Conservation (phyloP, 345 rosid species). For the Luvunga scandens region DNA sequence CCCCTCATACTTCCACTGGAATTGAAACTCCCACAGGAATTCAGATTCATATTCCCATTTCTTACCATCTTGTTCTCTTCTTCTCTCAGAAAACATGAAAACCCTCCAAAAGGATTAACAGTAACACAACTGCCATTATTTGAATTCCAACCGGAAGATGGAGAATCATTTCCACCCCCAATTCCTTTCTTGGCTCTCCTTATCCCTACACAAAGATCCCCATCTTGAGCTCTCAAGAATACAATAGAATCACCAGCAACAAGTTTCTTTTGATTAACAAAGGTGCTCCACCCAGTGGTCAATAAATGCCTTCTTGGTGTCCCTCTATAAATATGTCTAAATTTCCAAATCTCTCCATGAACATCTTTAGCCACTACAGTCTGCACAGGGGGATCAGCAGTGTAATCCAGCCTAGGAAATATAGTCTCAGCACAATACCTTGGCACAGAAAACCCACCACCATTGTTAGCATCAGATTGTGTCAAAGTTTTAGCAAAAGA, state of each 20-base stretch:
- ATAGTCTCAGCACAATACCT: slow-evolving; percentile 96
- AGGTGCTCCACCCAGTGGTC: slow-evolving; percentile 97
- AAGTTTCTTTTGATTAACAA: slow-evolving; percentile 90
- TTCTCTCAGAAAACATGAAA: slow-evolving; percentile 60
- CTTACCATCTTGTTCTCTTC: slow-evolving; percentile 49
- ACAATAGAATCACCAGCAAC: slow-evolving; percentile 94
- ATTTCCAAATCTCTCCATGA: slow-evolving; percentile 88
- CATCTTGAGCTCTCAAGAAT: slow-evolving; percentile 76
- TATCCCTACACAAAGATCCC: slow-evolving; percentile 82
- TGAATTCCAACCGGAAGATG: slow-evolving; percentile 40
- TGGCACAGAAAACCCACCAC: slow-evolving; percentile 97
- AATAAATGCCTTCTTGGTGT: slow-evolving; percentile 89
- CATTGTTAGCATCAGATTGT: slow-evolving; percentile 96
- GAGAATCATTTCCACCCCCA: slow-evolving; percentile 42
- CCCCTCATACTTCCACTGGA: slow-evolving; percentile 27
- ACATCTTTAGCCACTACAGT: slow-evolving; percentile 82
- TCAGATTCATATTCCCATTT: slow-evolving; percentile 25
- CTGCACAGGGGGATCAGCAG: slow-evolving; percentile 91
- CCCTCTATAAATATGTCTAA: slow-evolving; percentile 93
- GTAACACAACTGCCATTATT: slow-evolving; percentile 24
- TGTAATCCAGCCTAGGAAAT: slow-evolving; percentile 79
- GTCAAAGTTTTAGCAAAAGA: slow-evolving; percentile 92
- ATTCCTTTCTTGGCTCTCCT: slow-evolving; percentile 70
- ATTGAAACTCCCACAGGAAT: slow-evolving; percentile 18
- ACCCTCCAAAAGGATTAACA: slow-evolving; percentile 39